Conservation (phyloP, 257 asterid genomes). For the Gentiana dahurica region DNA sequence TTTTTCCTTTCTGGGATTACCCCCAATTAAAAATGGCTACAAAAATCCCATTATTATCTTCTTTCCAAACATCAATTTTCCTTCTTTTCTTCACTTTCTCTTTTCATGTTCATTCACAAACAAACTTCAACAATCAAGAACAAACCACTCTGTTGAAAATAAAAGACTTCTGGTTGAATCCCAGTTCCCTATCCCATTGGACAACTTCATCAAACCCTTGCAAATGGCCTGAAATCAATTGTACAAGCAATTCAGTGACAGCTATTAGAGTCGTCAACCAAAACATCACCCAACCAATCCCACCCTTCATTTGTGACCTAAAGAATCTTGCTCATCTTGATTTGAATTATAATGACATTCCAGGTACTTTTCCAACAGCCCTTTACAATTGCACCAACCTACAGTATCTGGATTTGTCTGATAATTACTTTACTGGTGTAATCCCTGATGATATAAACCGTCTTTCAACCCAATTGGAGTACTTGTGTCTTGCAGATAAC, state of each 20-base stretch:
- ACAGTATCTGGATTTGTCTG: constrained; percentile 43
- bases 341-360: constrained; percentile 9
- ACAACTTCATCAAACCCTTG: constrained; percentile 43
- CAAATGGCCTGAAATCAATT: constrained; percentile 64
- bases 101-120: constrained; percentile 40
- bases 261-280: background rate
- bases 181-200: constrained; percentile 57
- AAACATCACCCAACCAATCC: constrained; percentile 11
- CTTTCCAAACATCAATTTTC: constrained; percentile 14
- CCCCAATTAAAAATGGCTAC: constrained; percentile 22
- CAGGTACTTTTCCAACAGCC: constrained; percentile 15
- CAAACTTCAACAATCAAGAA: constrained; percentile 24
- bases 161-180: constrained; percentile 45
- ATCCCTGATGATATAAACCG: constrained; percentile 41
- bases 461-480: constrained; percentile 32
- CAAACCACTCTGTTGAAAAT: constrained; percentile 39
- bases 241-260: constrained; percentile 40
- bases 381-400: constrained; percentile 23
- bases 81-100: constrained; percentile 24
- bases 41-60: constrained; percentile 8
- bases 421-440: constrained; percentile 35
- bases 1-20: background rate
- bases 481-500: constrained; percentile 32
- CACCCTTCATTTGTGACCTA: constrained; percentile 19
- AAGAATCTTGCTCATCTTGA: constrained; percentile 16